Percentiles rank a stretch among this genome's conserved stretches.
These are phyloP conservation scores for Hawksworthiomyces lignivorus DNA, from an alignment of 2,329 filamentous ascomycete genomes.

Conservation along the genomic window DNA sequence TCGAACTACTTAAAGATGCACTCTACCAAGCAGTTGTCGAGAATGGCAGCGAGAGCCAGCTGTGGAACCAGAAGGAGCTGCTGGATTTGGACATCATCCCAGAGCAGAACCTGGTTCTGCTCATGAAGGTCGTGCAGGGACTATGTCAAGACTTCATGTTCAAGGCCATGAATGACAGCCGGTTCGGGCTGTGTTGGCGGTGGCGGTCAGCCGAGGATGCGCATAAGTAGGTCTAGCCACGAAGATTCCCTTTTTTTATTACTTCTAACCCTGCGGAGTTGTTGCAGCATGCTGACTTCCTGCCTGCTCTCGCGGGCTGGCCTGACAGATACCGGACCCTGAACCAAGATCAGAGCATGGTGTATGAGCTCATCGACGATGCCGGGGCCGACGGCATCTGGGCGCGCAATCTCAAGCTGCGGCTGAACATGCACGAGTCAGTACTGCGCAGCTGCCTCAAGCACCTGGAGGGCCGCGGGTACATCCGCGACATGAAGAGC, in stretches of 20 bases:
- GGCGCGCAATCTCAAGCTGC: slow-evolving; percentile 75
- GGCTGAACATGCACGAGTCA: slow-evolving; percentile 76
- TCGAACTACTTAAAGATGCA: slow-evolving; percentile 45
- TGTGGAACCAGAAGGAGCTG: slow-evolving; percentile 53
- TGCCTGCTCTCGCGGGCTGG: too few species aligned
- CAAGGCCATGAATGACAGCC: slow-evolving; percentile 36
- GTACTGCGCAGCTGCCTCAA: slow-evolving; percentile 77
- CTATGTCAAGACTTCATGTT: slow-evolving; percentile 55
- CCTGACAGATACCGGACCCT: slow-evolving; percentile 28
- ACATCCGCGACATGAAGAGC: slow-evolving; percentile 85
- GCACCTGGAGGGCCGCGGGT: slow-evolving; percentile 69
- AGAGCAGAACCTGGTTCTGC: slow-evolving; percentile 44
- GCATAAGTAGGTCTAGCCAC: slow-evolving; percentile 46
- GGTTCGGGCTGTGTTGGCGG: slow-evolving; percentile 46
- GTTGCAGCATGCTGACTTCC: too few species aligned
- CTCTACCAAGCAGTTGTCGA: slow-evolving; percentile 50
- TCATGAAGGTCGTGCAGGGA: slow-evolving; percentile 48
- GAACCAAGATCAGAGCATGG: slow-evolving; percentile 69
- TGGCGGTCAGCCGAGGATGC: slow-evolving; percentile 53
- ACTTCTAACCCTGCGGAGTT: too few species aligned
- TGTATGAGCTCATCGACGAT: slow-evolving; percentile 85
- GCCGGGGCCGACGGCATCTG: slow-evolving; percentile 81
- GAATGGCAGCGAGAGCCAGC: slow-evolving; percentile 36
- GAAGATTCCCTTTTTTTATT: too few species aligned
- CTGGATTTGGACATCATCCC: slow-evolving; percentile 50